phyloP scores from a whole-genome alignment of 2,329 filamentous ascomycete genomes.

The Dryadomyces sulphureus region DNA sequence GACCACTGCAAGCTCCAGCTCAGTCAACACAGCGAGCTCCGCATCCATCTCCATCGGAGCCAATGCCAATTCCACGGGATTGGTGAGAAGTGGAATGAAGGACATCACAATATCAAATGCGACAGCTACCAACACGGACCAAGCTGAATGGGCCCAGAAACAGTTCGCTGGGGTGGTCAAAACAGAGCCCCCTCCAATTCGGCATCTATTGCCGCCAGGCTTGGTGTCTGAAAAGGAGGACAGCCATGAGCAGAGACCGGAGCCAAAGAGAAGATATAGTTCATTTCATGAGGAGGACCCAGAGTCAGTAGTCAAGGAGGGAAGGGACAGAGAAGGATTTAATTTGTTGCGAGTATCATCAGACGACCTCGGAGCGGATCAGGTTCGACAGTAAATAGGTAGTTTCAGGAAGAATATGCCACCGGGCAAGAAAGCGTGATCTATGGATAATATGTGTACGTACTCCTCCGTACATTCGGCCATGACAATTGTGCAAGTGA shows the following conservation, averaged over 20 bases:
- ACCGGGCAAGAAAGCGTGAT: too few species aligned
- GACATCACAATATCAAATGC: slow-evolving; percentile 13
- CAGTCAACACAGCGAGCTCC: neutral
- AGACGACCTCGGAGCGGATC: too few species aligned
- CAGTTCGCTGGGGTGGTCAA: neutral
- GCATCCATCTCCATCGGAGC: neutral
- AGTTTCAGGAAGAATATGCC: too few species aligned
- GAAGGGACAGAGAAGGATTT: neutral
- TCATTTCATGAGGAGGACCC: neutral
- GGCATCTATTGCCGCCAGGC: slow-evolving; percentile 1
- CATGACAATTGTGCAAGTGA: too few species aligned
- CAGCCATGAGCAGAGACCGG: neutral
- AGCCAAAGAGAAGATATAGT: neutral
- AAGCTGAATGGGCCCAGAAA: neutral
- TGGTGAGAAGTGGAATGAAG: slow-evolving; percentile 5
- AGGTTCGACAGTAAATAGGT: too few species aligned
- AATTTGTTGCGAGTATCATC: neutral
- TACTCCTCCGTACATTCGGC: too few species aligned
- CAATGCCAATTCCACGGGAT: neutral
- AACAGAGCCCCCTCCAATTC: neutral
- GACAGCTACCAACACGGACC: slow-evolving; percentile 15
- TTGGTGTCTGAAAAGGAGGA: neutral
- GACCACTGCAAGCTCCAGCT: neutral
- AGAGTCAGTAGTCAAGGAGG: neutral
- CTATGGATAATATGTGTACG: too few species aligned